phyloP scores from a whole-genome alignment of 768 basidiomycete genomes.

The Mycena floridula region DNA sequence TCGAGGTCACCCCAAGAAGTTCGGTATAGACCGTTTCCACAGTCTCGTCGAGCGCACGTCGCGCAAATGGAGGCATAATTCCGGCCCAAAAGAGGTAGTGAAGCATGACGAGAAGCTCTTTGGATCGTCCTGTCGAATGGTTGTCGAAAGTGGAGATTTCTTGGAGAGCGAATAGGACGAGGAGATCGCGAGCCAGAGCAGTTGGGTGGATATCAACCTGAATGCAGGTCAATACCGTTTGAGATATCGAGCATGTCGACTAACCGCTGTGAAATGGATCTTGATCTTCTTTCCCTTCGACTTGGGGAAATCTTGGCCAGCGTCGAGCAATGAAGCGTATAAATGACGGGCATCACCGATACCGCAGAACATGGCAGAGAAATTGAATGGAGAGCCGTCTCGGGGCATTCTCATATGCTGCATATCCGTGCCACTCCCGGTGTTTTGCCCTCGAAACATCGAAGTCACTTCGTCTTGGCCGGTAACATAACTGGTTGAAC shows the following conservation, averaged over 20 bases:
- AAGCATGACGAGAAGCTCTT: conserved; percentile 1
- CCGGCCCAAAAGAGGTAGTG: conserved; percentile 1
- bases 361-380: conserved; percentile 2
- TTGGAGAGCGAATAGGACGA: neutral
- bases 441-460: too few relatives aligned
- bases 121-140: neutral
- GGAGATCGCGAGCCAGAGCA: neutral
- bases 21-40: neutral
- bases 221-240: neutral
- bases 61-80: conserved; percentile 1
- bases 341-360: conserved; percentile 2
- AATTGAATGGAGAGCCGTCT: neutral
- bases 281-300: neutral
- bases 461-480: too few relatives aligned
- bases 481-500: too few relatives aligned
- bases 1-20: neutral
- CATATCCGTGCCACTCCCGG: neutral
- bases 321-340: neutral
- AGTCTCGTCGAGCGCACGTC: neutral
- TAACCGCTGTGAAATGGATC: neutral
- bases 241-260: neutral
- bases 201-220: neutral
- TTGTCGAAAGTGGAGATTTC: neutral
- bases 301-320: neutral
- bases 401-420: neutral